Conservation (phyloP, 495 filamentous ascomycete species). For the Penicillium waksmanii region DNA sequence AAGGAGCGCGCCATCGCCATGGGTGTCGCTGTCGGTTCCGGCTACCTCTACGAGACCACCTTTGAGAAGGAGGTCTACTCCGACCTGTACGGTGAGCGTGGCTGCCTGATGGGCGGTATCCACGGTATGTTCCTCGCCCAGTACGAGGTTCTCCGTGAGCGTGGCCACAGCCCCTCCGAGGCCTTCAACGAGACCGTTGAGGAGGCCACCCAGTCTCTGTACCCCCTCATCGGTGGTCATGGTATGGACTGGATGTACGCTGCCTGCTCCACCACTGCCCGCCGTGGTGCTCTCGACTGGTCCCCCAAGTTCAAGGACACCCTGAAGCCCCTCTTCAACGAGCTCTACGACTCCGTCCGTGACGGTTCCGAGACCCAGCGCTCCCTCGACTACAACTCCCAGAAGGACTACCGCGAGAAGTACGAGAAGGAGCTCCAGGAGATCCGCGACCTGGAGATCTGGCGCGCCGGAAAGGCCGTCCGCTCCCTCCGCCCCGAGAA, state of each 20-base stretch:
- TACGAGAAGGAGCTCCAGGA: conserved; percentile 96
- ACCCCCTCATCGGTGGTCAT: conserved; percentile 93
- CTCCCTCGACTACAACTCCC: conserved; percentile 91
- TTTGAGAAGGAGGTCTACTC: conserved; percentile 99
- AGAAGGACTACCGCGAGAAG: conserved; percentile 92
- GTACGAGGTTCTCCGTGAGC: conserved; percentile 99
- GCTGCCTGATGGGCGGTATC: conserved; percentile 99
- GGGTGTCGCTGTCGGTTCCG: conserved; percentile 92
- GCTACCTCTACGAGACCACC: conserved; percentile 99
- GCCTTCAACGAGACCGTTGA: conserved; percentile 99
- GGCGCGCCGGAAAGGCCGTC: conserved; percentile 97
- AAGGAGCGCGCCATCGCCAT: conserved; percentile 98
- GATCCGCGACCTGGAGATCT: conserved; percentile 96
- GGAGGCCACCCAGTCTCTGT: conserved; percentile 96
- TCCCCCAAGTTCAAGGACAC: conserved; percentile 90
- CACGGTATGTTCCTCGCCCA: conserved; percentile 99
- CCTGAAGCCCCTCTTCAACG: conserved; percentile 97
- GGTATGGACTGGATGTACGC: conserved; percentile 99
- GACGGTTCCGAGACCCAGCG: conserved; percentile 90
- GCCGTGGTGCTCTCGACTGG: conserved; percentile 99
- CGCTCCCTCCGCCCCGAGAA: conserved; percentile 88
- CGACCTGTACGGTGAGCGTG: conserved; percentile 98
- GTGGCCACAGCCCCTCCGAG: conserved; percentile 94
- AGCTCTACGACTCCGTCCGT: conserved; percentile 89
- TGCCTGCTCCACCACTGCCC: conserved; percentile 97